Evolutionary conservation across 768 basidiomycete genomes (phyloP), one percentile per base, ranked within the genome.

Genomic region (Suillus subalutaceus): DNA sequence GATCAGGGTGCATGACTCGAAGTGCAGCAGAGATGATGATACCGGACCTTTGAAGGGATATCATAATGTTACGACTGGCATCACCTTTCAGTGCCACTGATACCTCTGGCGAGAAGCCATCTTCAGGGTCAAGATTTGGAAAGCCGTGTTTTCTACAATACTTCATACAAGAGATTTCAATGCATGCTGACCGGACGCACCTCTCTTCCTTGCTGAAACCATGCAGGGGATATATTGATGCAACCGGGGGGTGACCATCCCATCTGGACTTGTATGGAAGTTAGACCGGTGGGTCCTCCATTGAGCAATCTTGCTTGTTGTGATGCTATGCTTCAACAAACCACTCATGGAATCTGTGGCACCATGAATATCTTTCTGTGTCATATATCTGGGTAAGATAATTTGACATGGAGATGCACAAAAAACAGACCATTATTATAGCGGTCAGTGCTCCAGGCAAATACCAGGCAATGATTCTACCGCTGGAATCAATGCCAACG

Each of bases 121-220:
- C 55, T 57, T 57, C 55, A 1, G 35, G 55, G 20, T 37, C 55
- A 37, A 37, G 20, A n/a, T 57, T 57, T 7, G 20, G 15, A 6
- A 57, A 57, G 2, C 55, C n/a, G 13, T 57, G 35, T 57, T 57
- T n/a, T 57, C 55, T 57, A 37, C 2, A 6, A 57, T 20, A n/a
- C 5, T 57, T n/a, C 10, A 37, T 6, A 20, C 20, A 6, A 8
- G 20, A 2, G 8, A n/a, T 20, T n/a, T n/a, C 12, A n/a, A n/a
- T 37, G 2, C 5, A n/a, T 1, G 3, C 2, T 0, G 2, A 57
- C 55, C 12, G n/a, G 20, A 20, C n/a, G 2, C 6, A 57, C 56
- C 56, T 57, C n/a, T 57, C 56, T 57, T 15, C 56, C 56, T 57
- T 57, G 56, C 6, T 57, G 56, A 57, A 57, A 57, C 56, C 56